Conservation (phyloP, 768 basidiomycete genomes). For the Panaeolus cyanescens region DNA sequence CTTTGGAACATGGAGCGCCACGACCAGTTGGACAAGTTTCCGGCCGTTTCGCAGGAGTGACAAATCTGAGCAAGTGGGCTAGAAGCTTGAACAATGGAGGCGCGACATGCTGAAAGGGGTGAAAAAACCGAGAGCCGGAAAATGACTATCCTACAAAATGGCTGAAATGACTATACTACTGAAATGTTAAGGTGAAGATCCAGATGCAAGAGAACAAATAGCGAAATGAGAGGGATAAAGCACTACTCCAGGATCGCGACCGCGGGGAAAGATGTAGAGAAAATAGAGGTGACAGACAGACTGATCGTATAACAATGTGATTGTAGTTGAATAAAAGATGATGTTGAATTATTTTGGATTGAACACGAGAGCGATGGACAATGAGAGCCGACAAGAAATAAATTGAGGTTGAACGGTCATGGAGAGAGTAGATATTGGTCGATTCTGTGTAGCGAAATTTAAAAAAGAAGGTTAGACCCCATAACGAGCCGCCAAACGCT, state of each 20-base stretch:
- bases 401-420: not conserved
- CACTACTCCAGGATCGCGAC: constrained; percentile 1
- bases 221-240: not conserved
- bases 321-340: constrained; percentile 6
- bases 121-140: constrained; percentile 12
- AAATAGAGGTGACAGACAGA: constrained; percentile 10
- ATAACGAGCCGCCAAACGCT: constrained; percentile 85
- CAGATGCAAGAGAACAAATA: constrained; percentile 48
- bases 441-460: not conserved
- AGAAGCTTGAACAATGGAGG: not conserved
- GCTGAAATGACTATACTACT: constrained; percentile 25
- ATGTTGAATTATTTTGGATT: constrained; percentile 6
- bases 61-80: not conserved
- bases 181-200: constrained; percentile 33
- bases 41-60: not conserved
- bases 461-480: constrained; percentile 57
- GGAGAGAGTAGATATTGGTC: not conserved
- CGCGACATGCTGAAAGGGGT: constrained; percentile 8
- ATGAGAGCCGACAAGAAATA: constrained; percentile 7
- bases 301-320: constrained; percentile 5
- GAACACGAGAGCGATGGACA: constrained; percentile 10
- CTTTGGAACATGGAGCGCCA: constrained; percentile 4
- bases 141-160: constrained; percentile 36
- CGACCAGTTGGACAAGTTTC: not conserved
- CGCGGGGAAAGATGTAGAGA: constrained; percentile 17